Evolutionary conservation across 257 asterid species (phyloP).

Genomic region (Thymus mandschuricus): DNA sequence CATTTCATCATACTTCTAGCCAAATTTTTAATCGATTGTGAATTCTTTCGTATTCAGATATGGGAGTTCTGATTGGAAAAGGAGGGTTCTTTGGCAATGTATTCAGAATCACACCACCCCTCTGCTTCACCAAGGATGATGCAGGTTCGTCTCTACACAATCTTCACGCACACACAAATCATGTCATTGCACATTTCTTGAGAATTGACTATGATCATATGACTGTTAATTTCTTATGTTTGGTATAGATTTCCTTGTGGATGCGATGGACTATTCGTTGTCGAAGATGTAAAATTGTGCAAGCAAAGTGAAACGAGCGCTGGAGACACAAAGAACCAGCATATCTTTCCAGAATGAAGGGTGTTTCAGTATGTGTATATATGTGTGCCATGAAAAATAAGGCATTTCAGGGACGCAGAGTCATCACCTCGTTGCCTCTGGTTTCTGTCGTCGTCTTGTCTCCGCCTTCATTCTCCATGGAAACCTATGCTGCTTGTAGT

Average conservation of each 20-base stretch:
- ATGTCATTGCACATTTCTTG: neutral
- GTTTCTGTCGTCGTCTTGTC: constrained; percentile 6
- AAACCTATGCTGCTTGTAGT: neutral
- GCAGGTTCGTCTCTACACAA: constrained; percentile 55
- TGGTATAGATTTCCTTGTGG: constrained; percentile 70
- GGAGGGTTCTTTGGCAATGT: constrained; percentile 94
- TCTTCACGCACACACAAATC: neutral
- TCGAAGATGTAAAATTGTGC: constrained; percentile 50
- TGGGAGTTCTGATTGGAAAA: constrained; percentile 89
- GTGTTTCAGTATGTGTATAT: constrained; percentile 1
- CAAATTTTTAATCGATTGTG: neutral
- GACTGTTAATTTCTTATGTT: constrained; percentile 5
- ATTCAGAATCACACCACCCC: constrained; percentile 92
- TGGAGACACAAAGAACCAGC: neutral
- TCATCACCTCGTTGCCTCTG: constrained; percentile 77
- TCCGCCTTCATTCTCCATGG: neutral
- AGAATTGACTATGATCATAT: neutral
- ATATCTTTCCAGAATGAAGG: neutral
- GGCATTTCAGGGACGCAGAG: constrained; percentile 39
- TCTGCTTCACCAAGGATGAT: constrained; percentile 90
- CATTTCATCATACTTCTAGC: neutral
- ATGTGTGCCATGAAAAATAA: constrained; percentile 18
- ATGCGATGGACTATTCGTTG: constrained; percentile 67
- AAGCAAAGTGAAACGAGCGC: constrained; percentile 5
- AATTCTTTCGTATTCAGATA: constrained; percentile 45